These are phyloP conservation scores for Metschnikowia arizonensis DNA, from an alignment of 805 yeast species.

Conservation along the genomic window DNA sequence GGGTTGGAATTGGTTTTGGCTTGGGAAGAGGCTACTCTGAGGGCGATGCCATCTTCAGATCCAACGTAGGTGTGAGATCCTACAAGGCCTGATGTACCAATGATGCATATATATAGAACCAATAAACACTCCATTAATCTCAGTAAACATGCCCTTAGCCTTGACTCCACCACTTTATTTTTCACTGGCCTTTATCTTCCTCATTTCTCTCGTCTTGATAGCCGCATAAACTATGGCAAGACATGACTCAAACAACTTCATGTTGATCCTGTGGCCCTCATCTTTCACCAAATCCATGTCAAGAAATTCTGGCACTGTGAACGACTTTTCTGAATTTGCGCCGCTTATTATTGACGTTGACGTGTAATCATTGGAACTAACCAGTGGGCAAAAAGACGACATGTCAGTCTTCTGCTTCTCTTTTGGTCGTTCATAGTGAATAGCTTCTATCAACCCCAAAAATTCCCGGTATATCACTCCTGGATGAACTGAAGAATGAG, in stretches of 20 bases:
- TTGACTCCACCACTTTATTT: not conserved
- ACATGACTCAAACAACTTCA: slow-evolving; percentile 12
- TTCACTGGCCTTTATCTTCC: not conserved
- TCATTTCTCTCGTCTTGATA: slow-evolving; percentile 5
- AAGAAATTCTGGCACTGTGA: slow-evolving; percentile 2
- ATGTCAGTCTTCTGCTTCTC: not conserved
- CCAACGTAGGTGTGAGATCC: slow-evolving; percentile 69
- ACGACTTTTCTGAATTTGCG: not conserved
- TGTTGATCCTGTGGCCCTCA: slow-evolving; percentile 12
- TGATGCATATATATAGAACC: slow-evolving; percentile 3
- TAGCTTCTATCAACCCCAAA: not conserved
- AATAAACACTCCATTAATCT: not conserved
- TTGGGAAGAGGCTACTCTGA: slow-evolving; percentile 97
- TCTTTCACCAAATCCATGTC: slow-evolving; percentile 1
- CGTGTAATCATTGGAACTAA: not conserved
- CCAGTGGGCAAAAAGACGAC: not conserved
- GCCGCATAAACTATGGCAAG: slow-evolving; percentile 10
- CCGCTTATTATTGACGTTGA: not conserved
- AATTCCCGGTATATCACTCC: slow-evolving; percentile 1
- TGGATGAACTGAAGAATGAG: slow-evolving; percentile 6
- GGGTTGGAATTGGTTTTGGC: slow-evolving; percentile 97
- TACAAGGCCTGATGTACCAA: slow-evolving; percentile 51
- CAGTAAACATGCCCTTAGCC: not conserved
- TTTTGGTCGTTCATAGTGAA: not conserved
- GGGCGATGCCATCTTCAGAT: slow-evolving; percentile 95